Base-by-base conservation (phyloP, 257 asterid species). In the Nicotiana paniculata region DNA sequence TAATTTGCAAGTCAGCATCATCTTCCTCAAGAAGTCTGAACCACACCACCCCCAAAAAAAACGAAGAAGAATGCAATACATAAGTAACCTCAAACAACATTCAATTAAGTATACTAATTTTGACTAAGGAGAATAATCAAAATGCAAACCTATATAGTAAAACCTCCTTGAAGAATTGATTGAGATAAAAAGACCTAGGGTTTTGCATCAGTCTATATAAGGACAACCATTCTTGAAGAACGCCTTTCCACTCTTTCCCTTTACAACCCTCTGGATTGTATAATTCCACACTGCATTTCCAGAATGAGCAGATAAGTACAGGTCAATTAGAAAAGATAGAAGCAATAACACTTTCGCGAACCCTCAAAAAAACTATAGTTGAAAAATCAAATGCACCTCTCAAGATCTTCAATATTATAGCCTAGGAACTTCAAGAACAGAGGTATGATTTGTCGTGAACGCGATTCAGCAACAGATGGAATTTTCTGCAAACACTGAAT, bases 371-470 rank as follows among this genome's bases (percentile, higher is more conserved):
- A 75, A 21, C 46, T 75, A 48, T 51, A 58, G 62, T 57, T 81
- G 79, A 9, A 81, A 74, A 48, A 82, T 82, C 76, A 69, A 72
- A 61, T 51, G 80, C 80, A 96, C 98, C 99, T 91, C 77, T 82
- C 55, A 69, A 82, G 82, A 64, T 90, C 88, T 57, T 88, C 89
- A 69, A 83, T 90, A 82, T 68, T 81, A 83, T 93, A 93, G 82
- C 99, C 99, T 76, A 96, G 80, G 83, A 91, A 94, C 91, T 90
- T 92, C 87, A 96, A 82, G 84, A 96, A 96, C 89, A 94, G 84
- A 83, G 96, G 95, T 79, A 96, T 77, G 80, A 94, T 83, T 79
- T 93, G 93, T 80, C 86, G 87, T 83, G 95, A 89, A 86, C 89
- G 91, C 62, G 93, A 90, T 88, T 94, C 97, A 12, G 81, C 90